A percentile compares a stretch with the other conserved stretches of the same genome.
phyloP scores from a whole-genome alignment of 2,329 filamentous ascomycete species.

The Pseudophaeomoniella oleicola region DNA sequence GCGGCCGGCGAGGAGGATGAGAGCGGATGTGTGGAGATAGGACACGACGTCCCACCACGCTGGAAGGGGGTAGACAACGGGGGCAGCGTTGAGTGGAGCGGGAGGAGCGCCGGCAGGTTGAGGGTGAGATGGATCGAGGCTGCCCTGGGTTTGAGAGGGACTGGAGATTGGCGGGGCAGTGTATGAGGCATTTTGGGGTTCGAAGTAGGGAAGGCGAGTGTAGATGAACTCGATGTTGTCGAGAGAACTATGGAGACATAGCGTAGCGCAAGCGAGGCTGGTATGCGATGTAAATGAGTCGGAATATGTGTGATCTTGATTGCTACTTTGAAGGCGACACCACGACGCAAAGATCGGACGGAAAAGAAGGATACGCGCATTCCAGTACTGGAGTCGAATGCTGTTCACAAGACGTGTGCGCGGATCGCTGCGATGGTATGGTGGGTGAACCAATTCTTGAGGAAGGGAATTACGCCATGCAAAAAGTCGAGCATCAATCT shows the following conservation, averaged over 20 bases:
- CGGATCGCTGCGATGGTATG: not conserved
- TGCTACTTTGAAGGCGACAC: not conserved
- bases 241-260: conserved; percentile 19
- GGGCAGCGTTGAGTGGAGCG: not conserved
- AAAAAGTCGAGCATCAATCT: not conserved
- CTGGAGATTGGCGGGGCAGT: not conserved
- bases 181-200: conserved; percentile 12
- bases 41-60: not conserved
- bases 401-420: not conserved
- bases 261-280: conserved; percentile 17
- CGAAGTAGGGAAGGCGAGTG: conserved; percentile 9
- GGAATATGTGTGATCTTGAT: not conserved
- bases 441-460: not conserved
- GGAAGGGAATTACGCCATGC: not conserved
- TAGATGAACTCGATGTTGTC: conserved; percentile 18
- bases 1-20: not conserved
- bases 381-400: not conserved
- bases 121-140: not conserved
- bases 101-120: not conserved
- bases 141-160: not conserved
- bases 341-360: conserved; percentile 15
- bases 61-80: not conserved
- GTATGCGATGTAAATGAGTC: not conserved
- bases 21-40: not conserved
- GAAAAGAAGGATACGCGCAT: conserved; percentile 17